Conservation (phyloP, 2,329 filamentous ascomycete genomes). For the Chrysoporthe puriensis region DNA sequence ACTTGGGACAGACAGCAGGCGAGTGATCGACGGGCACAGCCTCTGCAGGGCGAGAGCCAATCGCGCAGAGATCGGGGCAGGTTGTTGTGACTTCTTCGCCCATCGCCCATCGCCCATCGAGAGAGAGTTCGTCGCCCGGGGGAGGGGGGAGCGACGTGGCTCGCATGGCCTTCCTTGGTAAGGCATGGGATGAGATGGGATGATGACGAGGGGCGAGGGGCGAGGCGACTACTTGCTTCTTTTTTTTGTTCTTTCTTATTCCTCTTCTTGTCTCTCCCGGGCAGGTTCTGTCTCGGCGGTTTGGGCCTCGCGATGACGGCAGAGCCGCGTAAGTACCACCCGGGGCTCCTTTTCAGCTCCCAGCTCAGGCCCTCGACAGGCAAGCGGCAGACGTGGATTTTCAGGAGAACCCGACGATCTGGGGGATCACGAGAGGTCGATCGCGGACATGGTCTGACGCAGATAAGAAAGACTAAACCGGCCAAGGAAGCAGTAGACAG, state of each 20-base stretch:
- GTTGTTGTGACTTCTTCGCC: not conserved
- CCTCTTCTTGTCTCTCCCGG: not conserved
- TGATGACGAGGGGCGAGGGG: not conserved
- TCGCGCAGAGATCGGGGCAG: not conserved
- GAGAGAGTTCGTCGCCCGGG: too few relatives aligned
- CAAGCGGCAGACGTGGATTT: not conserved
- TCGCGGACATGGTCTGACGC: not conserved
- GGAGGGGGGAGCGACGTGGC: too few relatives aligned
- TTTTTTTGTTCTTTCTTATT: not conserved
- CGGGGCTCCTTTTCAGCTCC: too few relatives aligned
- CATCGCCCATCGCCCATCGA: too few relatives aligned
- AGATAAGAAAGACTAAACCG: not conserved
- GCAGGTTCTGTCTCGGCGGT: not conserved
- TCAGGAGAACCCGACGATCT: constrained; percentile 7
- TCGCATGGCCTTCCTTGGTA: not conserved
- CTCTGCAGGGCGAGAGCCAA: not conserved
- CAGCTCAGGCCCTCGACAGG: too few relatives aligned
- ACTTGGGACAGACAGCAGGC: too few relatives aligned
- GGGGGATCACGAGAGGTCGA: not conserved
- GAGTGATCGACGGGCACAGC: constrained; percentile 5
- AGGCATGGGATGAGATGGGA: not conserved
- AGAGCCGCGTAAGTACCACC: too few relatives aligned
- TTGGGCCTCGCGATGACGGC: too few relatives aligned
- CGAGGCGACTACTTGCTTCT: not conserved
- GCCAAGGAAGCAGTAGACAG: not conserved